These are phyloP conservation scores for Morella rubra DNA, from an alignment of 306 rosid genomes.

Conservation along the genomic window DNA sequence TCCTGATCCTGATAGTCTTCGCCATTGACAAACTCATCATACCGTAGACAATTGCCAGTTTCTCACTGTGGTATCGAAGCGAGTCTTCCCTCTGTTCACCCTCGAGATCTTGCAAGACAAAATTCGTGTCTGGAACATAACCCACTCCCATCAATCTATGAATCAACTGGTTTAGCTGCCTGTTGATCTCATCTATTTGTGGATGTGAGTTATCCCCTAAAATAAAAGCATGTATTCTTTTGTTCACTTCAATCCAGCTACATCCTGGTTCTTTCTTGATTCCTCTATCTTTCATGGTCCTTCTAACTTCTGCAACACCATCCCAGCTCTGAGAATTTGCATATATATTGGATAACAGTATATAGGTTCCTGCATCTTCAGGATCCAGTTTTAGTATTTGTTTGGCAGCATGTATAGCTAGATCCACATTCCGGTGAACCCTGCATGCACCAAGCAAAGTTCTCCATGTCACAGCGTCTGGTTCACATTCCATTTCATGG, in stretches of 20 bases:
- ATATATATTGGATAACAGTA: conserved; percentile 66
- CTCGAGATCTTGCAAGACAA: conserved; percentile 87
- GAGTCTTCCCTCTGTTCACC: conserved; percentile 83
- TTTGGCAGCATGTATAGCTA: conserved; percentile 72
- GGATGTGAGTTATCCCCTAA: conserved; percentile 77
- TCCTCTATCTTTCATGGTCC: conserved; percentile 59
- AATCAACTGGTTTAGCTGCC: conserved; percentile 49
- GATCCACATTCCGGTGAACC: conserved; percentile 61
- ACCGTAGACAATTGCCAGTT: conserved; percentile 72
- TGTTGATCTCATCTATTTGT: conserved; percentile 60
- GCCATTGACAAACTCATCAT: conserved; percentile 65
- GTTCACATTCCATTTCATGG: conserved; percentile 61
- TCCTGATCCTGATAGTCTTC: conserved; percentile 71
- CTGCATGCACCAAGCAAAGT: conserved; percentile 87
- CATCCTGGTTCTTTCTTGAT: conserved; percentile 86
- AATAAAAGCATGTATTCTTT: conserved; percentile 69
- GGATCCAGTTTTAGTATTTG: conserved; percentile 67
- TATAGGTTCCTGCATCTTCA: conserved; percentile 76
- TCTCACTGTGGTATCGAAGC: conserved; percentile 78
- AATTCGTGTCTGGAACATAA: conserved; percentile 79
- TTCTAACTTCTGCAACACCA: conserved; percentile 69
- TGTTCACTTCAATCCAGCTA: conserved; percentile 90
- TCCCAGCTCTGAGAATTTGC: conserved; percentile 81
- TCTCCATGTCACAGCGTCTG: conserved; percentile 88
- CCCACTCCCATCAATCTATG: conserved; percentile 51